phyloP scores from a whole-genome alignment of 805 yeast species.

The Metahyphopichia silvanorum region DNA sequence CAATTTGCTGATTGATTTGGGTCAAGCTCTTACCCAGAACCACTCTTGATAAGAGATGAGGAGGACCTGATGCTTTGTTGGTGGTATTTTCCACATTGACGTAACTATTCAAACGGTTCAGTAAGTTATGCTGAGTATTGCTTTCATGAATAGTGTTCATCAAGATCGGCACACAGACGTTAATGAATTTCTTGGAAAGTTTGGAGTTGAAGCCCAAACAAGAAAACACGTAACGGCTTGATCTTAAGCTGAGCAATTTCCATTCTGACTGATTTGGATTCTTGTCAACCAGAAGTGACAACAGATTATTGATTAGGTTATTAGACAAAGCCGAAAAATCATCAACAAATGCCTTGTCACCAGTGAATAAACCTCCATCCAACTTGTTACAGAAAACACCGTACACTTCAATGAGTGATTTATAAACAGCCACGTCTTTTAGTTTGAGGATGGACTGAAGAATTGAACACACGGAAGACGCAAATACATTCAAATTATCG shows the following conservation, averaged over 20 bases:
- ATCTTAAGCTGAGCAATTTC: conserved; percentile 39
- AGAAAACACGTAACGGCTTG: conserved; percentile 36
- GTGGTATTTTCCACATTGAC: conserved; percentile 25
- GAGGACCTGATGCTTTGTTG: no score
- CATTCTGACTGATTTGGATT: conserved; percentile 41
- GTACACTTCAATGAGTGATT: conserved; percentile 48
- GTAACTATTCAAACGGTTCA: conserved; percentile 20
- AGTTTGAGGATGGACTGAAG: conserved; percentile 49
- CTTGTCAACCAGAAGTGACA: conserved; percentile 4
- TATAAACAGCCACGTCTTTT: conserved; percentile 61
- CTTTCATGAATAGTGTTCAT: conserved; percentile 28
- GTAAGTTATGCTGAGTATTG: conserved; percentile 15
- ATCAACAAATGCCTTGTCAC: conserved; percentile 57
- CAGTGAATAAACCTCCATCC: conserved; percentile 61
- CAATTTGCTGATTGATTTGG: conserved; percentile 12
- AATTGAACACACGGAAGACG: conserved; percentile 62
- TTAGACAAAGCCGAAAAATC: conserved; percentile 37
- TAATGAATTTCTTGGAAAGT: conserved; percentile 26
- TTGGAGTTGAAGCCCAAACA: conserved; percentile 33
- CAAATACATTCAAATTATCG: conserved; percentile 82
- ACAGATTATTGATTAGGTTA: conserved; percentile 14
- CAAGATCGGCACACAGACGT: conserved; percentile 35
- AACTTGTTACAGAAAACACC: conserved; percentile 43
- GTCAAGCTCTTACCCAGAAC: conserved; percentile 18
- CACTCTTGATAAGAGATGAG: conserved; percentile 23